Evolutionary conservation across 305 asterid species (phyloP).

Genomic region (Coffea humblotiana): DNA sequence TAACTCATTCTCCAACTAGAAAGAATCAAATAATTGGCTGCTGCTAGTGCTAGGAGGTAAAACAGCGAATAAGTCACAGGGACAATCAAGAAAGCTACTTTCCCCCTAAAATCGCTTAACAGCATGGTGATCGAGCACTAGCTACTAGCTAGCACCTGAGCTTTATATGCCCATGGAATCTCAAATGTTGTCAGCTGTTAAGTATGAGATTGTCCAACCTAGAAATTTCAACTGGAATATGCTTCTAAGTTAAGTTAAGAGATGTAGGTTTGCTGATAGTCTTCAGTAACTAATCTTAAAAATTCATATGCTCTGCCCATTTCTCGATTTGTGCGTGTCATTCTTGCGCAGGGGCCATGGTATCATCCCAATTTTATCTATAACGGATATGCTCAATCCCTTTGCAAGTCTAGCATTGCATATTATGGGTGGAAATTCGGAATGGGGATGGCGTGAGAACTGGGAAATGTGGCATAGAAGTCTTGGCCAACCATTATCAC

Average conservation of each 20-base stretch:
- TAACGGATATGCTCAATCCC: too few species aligned
- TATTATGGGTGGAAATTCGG: background rate
- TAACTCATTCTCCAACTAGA: too few species aligned
- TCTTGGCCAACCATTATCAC: background rate
- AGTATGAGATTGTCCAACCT: too few species aligned
- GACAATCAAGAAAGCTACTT: too few species aligned
- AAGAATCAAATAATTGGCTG: too few species aligned
- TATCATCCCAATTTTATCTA: slow-evolving; percentile 41
- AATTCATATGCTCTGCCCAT: slow-evolving; percentile 5
- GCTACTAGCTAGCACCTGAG: too few species aligned
- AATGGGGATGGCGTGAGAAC: slow-evolving; percentile 11
- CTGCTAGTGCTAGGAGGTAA: too few species aligned
- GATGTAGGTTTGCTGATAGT: background rate
- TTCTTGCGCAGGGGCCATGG: slow-evolving; percentile 44
- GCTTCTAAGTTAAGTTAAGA: background rate
- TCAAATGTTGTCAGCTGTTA: background rate
- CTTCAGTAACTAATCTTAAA: background rate
- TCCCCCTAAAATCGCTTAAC: too few species aligned
- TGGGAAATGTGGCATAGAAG: background rate
- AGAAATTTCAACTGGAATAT: background rate
- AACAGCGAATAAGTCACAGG: too few species aligned
- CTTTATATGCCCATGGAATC: too few species aligned
- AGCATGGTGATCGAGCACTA: too few species aligned
- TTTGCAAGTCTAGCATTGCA: background rate
- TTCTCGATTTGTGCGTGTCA: slow-evolving; percentile 44